Base-by-base conservation (phyloP, 1,284 basidiomycete species). In the Naganishia albida region DNA sequence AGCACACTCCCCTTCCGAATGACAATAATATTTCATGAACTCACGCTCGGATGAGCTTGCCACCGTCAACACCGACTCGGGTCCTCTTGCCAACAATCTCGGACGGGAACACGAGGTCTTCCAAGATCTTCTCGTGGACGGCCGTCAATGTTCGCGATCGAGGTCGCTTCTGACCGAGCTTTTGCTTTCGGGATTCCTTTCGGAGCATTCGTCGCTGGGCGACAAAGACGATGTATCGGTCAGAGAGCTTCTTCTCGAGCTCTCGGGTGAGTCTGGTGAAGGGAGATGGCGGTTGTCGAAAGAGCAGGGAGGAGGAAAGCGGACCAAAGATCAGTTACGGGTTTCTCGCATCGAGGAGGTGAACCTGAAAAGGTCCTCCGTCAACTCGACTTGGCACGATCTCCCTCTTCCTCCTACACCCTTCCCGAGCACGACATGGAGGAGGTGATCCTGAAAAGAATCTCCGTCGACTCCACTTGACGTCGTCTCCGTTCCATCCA, bases 191-290 rank as follows among this genome's bases (percentile, higher is more conserved):
- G 75, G 92, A 93, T 70, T 95, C 94, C 84, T 96, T 98, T 85
- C 89, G 89, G 80, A 99, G 86, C 87, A 98, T 95, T 78, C 95
- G 89, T 81, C 96, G 93, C 84, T 99, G 96, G 66, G 91, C 94
- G 78, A 99, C 88, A 80, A 99, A 99, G 70, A 99, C 91, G 79
- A 99, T 92, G 83, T 97, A 95, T 78, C 93, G 89, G 78, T 80
- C 78, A 62, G 94, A 93, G 84, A 99, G 98, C 84, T 99, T 99
- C 88, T 99, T 99, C 87, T 99, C 96, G 77, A 99, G 87, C 82
- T 99, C 95, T 69, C 94, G 89, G 72, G 93, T 97, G 78, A 99
- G 88, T 81, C 94, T 98, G 78, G 23, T 62, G 62, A 53, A 40
- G 55, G 49, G 49, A n/a, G 62, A 42, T 18, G 44, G 7, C 49